phyloP scores from a whole-genome alignment of 768 basidiomycete species.

The Tricholoma saponaceum region DNA sequence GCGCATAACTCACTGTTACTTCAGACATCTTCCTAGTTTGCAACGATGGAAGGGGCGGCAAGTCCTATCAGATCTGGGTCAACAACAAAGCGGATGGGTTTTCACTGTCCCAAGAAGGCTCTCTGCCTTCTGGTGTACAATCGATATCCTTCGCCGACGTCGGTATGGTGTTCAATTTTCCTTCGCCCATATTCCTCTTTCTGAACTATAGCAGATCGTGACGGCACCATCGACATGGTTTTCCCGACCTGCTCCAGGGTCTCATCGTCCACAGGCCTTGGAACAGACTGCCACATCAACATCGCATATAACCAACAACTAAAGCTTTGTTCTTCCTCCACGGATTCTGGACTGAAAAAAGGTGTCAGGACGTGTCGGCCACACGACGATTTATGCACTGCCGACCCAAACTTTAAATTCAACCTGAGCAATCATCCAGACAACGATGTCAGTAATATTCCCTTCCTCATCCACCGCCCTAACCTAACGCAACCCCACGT shows the following conservation, averaged over 20 bases:
- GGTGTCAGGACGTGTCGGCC: constrained; percentile 61
- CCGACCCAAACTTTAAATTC: constrained; percentile 79
- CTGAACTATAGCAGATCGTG: constrained; percentile 58
- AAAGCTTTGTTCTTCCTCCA: constrained; percentile 64
- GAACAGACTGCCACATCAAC: constrained; percentile 76
- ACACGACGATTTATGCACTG: constrained; percentile 76
- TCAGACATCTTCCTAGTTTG: constrained; percentile 90
- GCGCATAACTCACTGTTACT: background rate
- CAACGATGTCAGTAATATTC: constrained; percentile 42
- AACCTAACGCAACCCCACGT: background rate
- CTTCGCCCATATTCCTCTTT: background rate
- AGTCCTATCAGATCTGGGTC: constrained; percentile 88
- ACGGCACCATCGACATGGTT: constrained; percentile 95
- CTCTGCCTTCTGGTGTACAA: constrained; percentile 73
- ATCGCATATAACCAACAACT: constrained; percentile 93
- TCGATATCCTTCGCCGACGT: constrained; percentile 88
- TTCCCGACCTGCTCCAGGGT: constrained; percentile 79
- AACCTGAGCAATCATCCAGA: constrained; percentile 48
- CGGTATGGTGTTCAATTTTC: constrained; percentile 40
- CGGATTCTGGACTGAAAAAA: constrained; percentile 44
- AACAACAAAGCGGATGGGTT: constrained; percentile 81
- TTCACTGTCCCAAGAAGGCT: constrained; percentile 57
- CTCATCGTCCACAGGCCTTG: constrained; percentile 66
- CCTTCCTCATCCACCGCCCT: background rate
- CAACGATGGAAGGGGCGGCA: constrained; percentile 51